phyloP scores from a whole-genome alignment of 1,284 basidiomycete species.

The Austroboletus novae-zelandiae region DNA sequence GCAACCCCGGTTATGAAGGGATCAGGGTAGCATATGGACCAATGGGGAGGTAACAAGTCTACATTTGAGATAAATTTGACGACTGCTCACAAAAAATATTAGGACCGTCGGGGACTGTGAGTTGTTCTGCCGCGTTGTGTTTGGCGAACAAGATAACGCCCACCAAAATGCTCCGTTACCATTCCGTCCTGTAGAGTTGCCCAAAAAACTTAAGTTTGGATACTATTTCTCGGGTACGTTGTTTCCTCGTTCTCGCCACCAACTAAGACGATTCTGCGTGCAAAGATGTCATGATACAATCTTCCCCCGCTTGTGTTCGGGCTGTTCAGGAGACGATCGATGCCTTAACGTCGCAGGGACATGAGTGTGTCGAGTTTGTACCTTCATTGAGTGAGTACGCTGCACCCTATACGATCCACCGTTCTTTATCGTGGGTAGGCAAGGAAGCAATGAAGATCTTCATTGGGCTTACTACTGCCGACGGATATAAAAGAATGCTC shows the following conservation, averaged over 20 bases:
- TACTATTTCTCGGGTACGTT: slow-evolving; percentile 62
- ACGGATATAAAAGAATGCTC: slow-evolving; percentile 73
- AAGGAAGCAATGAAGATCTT: slow-evolving; percentile 60
- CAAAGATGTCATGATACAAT: slow-evolving; percentile 60
- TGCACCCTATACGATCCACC: not conserved
- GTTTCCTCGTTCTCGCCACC: not conserved
- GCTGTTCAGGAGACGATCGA: slow-evolving; percentile 78
- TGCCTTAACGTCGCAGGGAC: slow-evolving; percentile 64
- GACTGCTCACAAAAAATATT: slow-evolving; percentile 3
- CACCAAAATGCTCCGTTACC: slow-evolving; percentile 53
- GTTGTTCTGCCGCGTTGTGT: slow-evolving; percentile 51
- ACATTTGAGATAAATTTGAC: not conserved
- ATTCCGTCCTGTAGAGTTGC: slow-evolving; percentile 54
- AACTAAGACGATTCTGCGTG: not conserved
- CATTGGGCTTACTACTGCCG: slow-evolving; percentile 66
- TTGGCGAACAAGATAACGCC: slow-evolving; percentile 48
- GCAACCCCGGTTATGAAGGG: slow-evolving; percentile 65
- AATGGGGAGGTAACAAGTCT: slow-evolving; percentile 58
- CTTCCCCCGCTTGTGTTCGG: slow-evolving; percentile 77
- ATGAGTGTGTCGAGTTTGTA: slow-evolving; percentile 74
- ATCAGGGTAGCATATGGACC: slow-evolving; percentile 64
- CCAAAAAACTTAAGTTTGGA: slow-evolving; percentile 64
- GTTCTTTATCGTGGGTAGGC: slow-evolving; percentile 34
- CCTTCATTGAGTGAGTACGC: slow-evolving; percentile 45
- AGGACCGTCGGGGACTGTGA: slow-evolving; percentile 70